These are phyloP conservation scores for Lippia alba DNA, from an alignment of 305 asterid species.

Conservation along the genomic window DNA sequence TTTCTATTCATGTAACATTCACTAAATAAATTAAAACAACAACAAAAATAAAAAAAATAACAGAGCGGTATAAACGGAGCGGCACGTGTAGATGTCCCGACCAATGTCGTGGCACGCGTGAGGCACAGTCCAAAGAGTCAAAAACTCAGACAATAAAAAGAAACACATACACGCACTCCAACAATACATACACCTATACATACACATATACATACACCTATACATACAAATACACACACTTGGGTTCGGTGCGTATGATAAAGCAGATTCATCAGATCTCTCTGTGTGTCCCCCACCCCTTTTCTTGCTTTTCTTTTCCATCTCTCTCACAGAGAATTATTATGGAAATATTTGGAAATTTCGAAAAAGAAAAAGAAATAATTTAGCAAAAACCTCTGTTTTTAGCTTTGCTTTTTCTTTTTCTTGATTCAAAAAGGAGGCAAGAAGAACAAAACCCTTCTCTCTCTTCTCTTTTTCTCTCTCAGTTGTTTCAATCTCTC, in stretches of 20 bases:
- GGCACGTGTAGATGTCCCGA: slow-evolving; percentile 51
- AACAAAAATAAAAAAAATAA: no score
- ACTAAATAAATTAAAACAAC: no score
- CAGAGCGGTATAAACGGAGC: slow-evolving; percentile 42
- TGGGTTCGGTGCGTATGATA: slow-evolving; percentile 39
- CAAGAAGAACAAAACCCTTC: slow-evolving; percentile 45
- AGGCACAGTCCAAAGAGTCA: slow-evolving; percentile 37
- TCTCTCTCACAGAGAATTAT: slow-evolving; percentile 5
- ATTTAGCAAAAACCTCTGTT: neutral
- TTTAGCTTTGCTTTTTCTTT: slow-evolving; percentile 39
- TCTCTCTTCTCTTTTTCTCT: slow-evolving; percentile 19
- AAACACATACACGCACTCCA: slow-evolving; percentile 2
- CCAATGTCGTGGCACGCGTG: slow-evolving; percentile 49
- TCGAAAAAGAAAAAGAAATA: neutral
- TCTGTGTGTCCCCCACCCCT: slow-evolving; percentile 43
- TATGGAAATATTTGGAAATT: neutral
- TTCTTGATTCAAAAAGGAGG: slow-evolving; percentile 45
- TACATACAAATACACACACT: slow-evolving; percentile 30
- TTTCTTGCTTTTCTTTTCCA: slow-evolving; percentile 1
- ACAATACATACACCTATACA: slow-evolving; percentile 6
- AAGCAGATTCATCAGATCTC: slow-evolving; percentile 50
- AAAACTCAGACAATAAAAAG: slow-evolving; percentile 13
- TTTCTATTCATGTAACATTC: no score
- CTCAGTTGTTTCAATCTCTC: slow-evolving; percentile 41
- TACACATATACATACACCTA: neutral